A percentile compares a stretch with the other conserved stretches of the same genome.
Evolutionary conservation across 179 eudicot species (phyloP).

Genomic region (Silene coronaria): DNA sequence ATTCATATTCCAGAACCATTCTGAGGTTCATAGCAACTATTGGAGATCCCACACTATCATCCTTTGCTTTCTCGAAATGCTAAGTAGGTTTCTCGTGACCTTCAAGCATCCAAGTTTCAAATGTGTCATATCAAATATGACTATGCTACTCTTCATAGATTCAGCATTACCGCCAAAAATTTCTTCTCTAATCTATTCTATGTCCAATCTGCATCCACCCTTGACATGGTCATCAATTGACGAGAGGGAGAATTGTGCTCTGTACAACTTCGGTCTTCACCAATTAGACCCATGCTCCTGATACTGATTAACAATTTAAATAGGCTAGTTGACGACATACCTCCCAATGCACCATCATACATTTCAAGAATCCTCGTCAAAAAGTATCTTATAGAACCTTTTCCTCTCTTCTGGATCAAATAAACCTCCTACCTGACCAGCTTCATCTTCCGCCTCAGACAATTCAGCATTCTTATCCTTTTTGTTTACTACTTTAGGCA

Average conservation of each 20-base stretch:
- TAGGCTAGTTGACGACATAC: not conserved
- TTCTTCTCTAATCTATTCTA: not conserved
- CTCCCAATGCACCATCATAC: not conserved
- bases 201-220: not conserved
- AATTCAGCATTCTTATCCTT: constrained; percentile 25
- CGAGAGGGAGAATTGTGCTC: not conserved
- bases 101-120: not conserved
- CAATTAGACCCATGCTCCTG: not conserved
- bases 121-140: not conserved
- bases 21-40: not conserved
- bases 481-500: constrained; percentile 34
- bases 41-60: not conserved
- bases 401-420: constrained; percentile 88
- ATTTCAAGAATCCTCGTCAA: constrained; percentile 40
- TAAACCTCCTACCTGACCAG: constrained; percentile 53
- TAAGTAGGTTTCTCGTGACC: not conserved
- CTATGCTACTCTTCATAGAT: not conserved
- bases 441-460: constrained; percentile 47
- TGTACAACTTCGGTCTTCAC: not conserved
- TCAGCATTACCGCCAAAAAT: not conserved
- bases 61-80: not conserved
- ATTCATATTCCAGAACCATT: not conserved
- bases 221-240: not conserved
- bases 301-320: not conserved
- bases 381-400: constrained; percentile 77